phyloP scores from a whole-genome alignment of 2,329 filamentous ascomycete species.

The Graphium sp. region DNA sequence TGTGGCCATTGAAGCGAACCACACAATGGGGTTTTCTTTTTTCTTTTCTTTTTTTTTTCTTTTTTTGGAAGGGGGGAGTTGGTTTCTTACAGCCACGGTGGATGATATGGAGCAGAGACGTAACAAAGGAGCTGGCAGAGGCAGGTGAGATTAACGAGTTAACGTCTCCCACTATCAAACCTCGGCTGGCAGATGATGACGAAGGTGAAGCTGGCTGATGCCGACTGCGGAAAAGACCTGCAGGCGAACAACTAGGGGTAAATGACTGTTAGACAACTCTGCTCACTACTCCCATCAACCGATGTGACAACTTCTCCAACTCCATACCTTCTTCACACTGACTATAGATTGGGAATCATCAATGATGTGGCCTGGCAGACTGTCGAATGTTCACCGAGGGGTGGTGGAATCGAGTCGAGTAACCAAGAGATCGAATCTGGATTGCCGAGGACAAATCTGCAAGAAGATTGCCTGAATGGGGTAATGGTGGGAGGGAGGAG shows the following conservation, averaged over 20 bases:
- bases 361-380: no score
- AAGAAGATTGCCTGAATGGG: no score
- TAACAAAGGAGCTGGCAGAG: constrained; percentile 28
- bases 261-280: constrained; percentile 6
- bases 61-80: constrained; percentile 11
- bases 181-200: constrained; percentile 23
- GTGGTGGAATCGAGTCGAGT: no score
- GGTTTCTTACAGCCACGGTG: constrained; percentile 35
- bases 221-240: constrained; percentile 22
- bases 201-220: constrained; percentile 20
- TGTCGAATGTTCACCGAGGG: no score
- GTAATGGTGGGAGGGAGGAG: no score
- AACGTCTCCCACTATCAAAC: constrained; percentile 43
- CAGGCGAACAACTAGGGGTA: constrained; percentile 11
- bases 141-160: constrained; percentile 43
- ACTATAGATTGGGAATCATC: no score
- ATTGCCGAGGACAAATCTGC: no score
- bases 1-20: not conserved
- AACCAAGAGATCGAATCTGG: no score
- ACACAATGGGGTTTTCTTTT: no score
- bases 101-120: constrained; percentile 20
- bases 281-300: constrained; percentile 1
- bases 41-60: no score
- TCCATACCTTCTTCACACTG: constrained; percentile 1
- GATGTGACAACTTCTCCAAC: constrained; percentile 2